Base-by-base conservation (phyloP, 2,329 filamentous ascomycete genomes). In the Stachybotrys elegans region DNA sequence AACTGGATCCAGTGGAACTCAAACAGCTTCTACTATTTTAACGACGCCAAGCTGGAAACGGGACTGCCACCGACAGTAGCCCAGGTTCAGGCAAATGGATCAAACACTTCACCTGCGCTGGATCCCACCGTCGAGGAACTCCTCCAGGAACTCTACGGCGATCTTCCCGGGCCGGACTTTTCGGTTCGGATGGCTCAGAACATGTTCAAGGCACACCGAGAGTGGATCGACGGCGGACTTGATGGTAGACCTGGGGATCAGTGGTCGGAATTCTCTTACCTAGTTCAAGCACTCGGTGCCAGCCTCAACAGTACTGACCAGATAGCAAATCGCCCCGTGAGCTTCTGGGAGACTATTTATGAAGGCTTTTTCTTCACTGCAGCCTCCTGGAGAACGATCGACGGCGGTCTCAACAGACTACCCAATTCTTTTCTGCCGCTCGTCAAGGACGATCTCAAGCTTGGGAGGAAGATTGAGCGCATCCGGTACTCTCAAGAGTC, bases 191-290 rank as follows among this genome's bases (percentile, higher is more conserved):
- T 69, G 44, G 69, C 69, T 9, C 51, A 51, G 13, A 72, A 69
- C 57, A 69, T 70, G 60, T 69, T 66, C 53, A 58, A 65, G 46
- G 69, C 69, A 0, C 69, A 73, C 53, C 56, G 57, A 16, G 62
- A 69, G 22, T 72, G 35, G 44, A 42, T 48, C 44, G 55, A 58
- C 16, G 59, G 54, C 21, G 69, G 68, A 2, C 51, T 68, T 1
- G 57, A 54, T 14, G 68, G 66, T 7, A 52, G 67, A 5, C 77
- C 76, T 3, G 72, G 81, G 16, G 81, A 85, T 55, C 67, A 77
- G 40, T 86, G 78, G 72, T 83, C 79, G 14, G 82, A 85, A 51
- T 78, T 79, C 19, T 76, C 71, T 1, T 86, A 81, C 51, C 63
- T 84, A 44, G 71, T 73, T 14, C 79, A 84, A 55, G 72, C 75